These are phyloP conservation scores for Phyllosticta citribraziliensis DNA, from an alignment of 2,329 filamentous ascomycete genomes.

Conservation along the genomic window DNA sequence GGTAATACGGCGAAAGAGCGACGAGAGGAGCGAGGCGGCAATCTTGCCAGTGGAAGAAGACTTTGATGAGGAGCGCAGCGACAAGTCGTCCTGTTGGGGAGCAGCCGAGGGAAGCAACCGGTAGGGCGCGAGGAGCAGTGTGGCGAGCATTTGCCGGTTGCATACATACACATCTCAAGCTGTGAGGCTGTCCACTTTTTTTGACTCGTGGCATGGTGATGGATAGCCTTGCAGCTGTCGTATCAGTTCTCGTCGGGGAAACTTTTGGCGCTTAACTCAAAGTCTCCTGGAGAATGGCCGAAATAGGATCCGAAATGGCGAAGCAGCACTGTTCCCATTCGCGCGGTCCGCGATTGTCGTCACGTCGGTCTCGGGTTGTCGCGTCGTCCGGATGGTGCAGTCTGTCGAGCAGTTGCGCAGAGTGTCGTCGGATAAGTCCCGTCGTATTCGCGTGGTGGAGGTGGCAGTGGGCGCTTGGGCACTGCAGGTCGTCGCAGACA, in stretches of 20 bases:
- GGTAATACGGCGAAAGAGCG: not conserved
- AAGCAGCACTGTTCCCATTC: too few relatives aligned
- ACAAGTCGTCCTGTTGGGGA: not conserved
- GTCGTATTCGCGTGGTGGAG: not conserved
- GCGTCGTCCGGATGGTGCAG: too few relatives aligned
- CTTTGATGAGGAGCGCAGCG: not conserved
- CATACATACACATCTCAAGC: not conserved
- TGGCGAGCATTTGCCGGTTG: not conserved
- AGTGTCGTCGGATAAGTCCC: not conserved
- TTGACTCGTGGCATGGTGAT: not conserved
- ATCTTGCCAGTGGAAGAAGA: not conserved
- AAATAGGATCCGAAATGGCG: too few relatives aligned
- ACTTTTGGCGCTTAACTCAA: too few relatives aligned
- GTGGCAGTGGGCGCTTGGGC: not conserved
- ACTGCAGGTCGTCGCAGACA: not conserved
- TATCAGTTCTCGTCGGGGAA: not conserved
- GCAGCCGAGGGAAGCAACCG: not conserved
- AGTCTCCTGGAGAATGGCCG: too few relatives aligned
- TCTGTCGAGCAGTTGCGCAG: too few relatives aligned
- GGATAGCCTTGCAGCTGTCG: not conserved
- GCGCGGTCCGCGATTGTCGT: too few relatives aligned
- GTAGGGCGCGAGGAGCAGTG: not conserved
- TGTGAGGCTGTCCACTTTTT: not conserved
- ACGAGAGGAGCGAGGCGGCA: not conserved
- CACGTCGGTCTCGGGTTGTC: too few relatives aligned